These are phyloP conservation scores for Eutrema japonicum DNA, from an alignment of 345 rosid species.

Conservation along the genomic window DNA sequence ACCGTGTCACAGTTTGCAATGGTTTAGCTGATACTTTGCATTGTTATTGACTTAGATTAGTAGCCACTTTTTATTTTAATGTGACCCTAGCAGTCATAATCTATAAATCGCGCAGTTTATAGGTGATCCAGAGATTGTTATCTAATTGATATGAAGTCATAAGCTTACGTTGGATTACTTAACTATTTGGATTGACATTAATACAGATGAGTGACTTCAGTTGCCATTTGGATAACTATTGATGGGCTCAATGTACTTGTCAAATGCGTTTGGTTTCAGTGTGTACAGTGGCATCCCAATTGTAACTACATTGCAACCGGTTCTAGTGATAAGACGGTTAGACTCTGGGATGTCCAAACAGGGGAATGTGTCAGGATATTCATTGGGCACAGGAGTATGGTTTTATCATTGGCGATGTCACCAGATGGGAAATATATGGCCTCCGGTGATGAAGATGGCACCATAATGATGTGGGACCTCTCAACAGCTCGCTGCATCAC, in stretches of 20 bases:
- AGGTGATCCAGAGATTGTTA: constrained; percentile 6
- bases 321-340: constrained; percentile 87
- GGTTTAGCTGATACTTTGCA: constrained; percentile 5
- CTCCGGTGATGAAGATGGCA: constrained; percentile 96
- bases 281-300: constrained; percentile 97
- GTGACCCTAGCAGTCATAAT: neutral
- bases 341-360: constrained; percentile 91
- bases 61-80: neutral
- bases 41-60: constrained; percentile 7
- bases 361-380: constrained; percentile 92
- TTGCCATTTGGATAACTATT: neutral
- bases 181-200: constrained; percentile 1
- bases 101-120: neutral
- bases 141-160: constrained; percentile 6
- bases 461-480: constrained; percentile 98
- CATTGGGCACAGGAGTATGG: constrained; percentile 65
- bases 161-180: constrained; percentile 7
- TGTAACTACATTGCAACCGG: constrained; percentile 97
- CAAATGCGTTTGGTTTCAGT: constrained; percentile 54
- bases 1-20: neutral
- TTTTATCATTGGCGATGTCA: constrained; percentile 86
- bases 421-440: constrained; percentile 98
- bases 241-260: constrained; percentile 21
- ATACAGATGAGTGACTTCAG: neutral
- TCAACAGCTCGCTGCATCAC: constrained; percentile 90